These are phyloP conservation scores for Blepharisma stoltei DNA, from an alignment of 73 alveolate species.

Conservation along the genomic window DNA sequence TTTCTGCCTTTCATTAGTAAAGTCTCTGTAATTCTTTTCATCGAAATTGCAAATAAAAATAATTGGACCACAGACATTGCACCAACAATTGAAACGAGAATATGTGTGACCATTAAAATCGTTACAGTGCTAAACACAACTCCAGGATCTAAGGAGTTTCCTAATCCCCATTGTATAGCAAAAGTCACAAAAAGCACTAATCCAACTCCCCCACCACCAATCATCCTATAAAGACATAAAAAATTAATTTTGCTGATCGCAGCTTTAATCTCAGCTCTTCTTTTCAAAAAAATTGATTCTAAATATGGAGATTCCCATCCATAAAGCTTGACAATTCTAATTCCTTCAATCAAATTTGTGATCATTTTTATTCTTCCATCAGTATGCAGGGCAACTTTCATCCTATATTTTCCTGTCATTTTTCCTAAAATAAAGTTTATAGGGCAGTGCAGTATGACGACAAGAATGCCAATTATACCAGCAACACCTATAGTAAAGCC, in stretches of 20 bases:
- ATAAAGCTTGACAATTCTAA: conserved; percentile 41
- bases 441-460: background rate
- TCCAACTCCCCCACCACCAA: background rate
- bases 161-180: background rate
- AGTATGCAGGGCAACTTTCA: background rate
- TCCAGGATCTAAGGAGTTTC: background rate
- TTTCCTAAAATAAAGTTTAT: background rate
- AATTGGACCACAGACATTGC: no score
- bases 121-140: background rate
- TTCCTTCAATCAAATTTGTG: conserved; percentile 36
- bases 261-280: background rate
- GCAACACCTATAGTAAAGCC: background rate
- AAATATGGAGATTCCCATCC: conserved; percentile 39
- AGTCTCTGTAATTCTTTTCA: no score
- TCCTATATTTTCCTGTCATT: background rate
- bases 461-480: background rate
- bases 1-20: no score
- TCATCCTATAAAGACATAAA: background rate
- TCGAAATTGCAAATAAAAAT: no score
- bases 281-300: background rate
- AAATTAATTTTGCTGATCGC: background rate
- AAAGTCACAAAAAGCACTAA: background rate
- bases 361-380: background rate
- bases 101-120: no score
- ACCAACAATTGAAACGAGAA: no score